phyloP scores from a whole-genome alignment of 179 eudicot genomes.

The Beta corolliflora region DNA sequence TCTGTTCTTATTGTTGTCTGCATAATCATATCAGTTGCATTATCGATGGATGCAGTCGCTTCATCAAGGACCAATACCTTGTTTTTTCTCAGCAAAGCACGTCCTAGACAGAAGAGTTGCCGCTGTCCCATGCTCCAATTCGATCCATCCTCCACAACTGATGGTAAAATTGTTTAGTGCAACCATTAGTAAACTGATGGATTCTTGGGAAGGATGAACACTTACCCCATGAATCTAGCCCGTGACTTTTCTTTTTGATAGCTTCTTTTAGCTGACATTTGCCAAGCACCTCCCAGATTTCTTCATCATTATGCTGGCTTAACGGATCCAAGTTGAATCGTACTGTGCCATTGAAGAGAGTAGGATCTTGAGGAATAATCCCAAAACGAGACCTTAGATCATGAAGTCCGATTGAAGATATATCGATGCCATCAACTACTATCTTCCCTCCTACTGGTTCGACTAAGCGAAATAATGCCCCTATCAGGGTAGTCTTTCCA shows the following conservation, averaged over 20 bases:
- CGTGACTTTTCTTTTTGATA: conserved; percentile 42
- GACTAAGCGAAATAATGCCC: conserved; percentile 72
- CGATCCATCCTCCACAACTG: conserved; percentile 69
- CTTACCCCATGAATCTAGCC: conserved; percentile 44
- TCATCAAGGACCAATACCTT: conserved; percentile 11
- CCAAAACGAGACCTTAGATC: conserved; percentile 72
- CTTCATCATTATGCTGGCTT: conserved; percentile 48
- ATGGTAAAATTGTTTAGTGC: background rate
- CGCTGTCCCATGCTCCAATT: conserved; percentile 83
- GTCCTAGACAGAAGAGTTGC: conserved; percentile 61
- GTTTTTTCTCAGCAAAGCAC: conserved; percentile 12
- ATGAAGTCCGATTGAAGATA: conserved; percentile 63
- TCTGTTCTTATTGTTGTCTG: conserved; percentile 10
- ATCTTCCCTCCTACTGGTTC: conserved; percentile 70
- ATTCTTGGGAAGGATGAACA: background rate
- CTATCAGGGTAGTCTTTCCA: conserved; percentile 73
- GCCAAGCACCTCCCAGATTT: conserved; percentile 58
- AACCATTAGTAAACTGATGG: background rate
- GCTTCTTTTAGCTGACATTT: conserved; percentile 53
- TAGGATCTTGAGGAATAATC: conserved; percentile 77
- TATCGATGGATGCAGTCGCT: conserved; percentile 19
- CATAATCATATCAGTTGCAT: conserved; percentile 10
- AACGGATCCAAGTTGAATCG: conserved; percentile 71
- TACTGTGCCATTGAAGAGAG: conserved; percentile 70
- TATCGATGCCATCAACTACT: conserved; percentile 70